Base-by-base conservation (phyloP, 2,329 filamentous ascomycete genomes). In the Aspergillus flavus region DNA sequence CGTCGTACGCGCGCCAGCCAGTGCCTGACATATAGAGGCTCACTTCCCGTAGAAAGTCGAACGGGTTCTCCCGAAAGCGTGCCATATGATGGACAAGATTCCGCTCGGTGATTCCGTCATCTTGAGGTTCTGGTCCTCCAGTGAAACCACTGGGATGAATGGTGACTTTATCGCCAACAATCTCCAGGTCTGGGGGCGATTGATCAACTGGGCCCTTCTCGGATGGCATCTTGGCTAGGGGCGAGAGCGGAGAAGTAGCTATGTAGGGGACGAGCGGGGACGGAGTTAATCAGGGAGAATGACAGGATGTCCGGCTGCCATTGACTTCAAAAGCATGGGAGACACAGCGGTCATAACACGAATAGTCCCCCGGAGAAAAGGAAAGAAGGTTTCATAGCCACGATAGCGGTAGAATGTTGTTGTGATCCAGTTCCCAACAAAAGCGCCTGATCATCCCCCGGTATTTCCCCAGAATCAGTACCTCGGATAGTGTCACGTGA, bases 1-100 rank as follows among this genome's bases (percentile, higher is more conserved):
- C 83, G 74, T 98, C 93, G 81, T 99, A 99, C 64, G 92, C 92
- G 65, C 95, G 91, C 95, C 95, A 99, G 76, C 94, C 94, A 57
- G 91, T 91, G 60, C 95, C 95, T 14, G 93, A 94, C 67, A 98
- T 91, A 79, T 98, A 94, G 39, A 97, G 85, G 54, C 92, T 95
- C 39, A 99, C 90, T 82, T 99, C 95, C 69, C 93, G 92, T 34
- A 98, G 87, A 76, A 98, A 98, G 67, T 93, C 85, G 67, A 90
- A 81, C 1, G 88, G 88, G 60, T 86, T 85, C 61, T 90, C 81
- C 62, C 94, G 89, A 77, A 98, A 97, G 53, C 93, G 91, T 56
- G 92, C 91, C 85, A 95, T 95, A 74, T 94, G 88, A 76, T 90
- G 88, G 57, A 84, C 80, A 45, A 84, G 77, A 61, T 82, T 81